phyloP scores from a whole-genome alignment of 345 rosid species.

The Corchorus capsularis region DNA sequence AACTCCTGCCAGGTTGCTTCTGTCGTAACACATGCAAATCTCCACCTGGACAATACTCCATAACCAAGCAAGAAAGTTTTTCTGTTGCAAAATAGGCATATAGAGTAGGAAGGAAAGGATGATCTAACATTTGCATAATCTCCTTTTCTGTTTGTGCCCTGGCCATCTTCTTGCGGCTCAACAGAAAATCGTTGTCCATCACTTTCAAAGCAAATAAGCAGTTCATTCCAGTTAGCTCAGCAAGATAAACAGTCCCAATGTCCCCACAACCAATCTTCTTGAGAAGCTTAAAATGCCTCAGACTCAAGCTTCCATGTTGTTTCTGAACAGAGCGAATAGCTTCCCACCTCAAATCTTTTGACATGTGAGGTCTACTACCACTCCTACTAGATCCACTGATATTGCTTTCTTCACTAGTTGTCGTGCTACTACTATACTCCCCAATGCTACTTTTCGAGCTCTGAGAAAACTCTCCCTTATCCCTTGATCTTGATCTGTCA shows the following conservation, averaged over 20 bases:
- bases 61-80: slow-evolving; percentile 67
- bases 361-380: slow-evolving; percentile 78
- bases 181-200: slow-evolving; percentile 71
- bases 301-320: slow-evolving; percentile 59
- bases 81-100: slow-evolving; percentile 67
- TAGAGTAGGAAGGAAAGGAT: slow-evolving; percentile 80
- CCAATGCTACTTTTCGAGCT: slow-evolving; percentile 86
- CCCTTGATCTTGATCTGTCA: slow-evolving; percentile 55
- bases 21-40: slow-evolving; percentile 79
- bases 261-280: slow-evolving; percentile 82
- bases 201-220: slow-evolving; percentile 77
- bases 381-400: slow-evolving; percentile 53
- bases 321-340: slow-evolving; percentile 56
- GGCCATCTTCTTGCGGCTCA: slow-evolving; percentile 61
- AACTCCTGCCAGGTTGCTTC: slow-evolving; percentile 61
- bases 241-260: slow-evolving; percentile 73
- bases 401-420: slow-evolving; percentile 58
- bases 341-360: slow-evolving; percentile 75
- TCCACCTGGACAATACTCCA: slow-evolving; percentile 87
- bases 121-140: slow-evolving; percentile 80
- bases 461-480: slow-evolving; percentile 69
- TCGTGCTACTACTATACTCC: slow-evolving; percentile 65
- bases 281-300: slow-evolving; percentile 66
- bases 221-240: slow-evolving; percentile 56
- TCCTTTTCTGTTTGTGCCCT: slow-evolving; percentile 81